These are phyloP conservation scores for Fraxinus xanthoxyloides DNA, from an alignment of 305 asterid genomes.

Conservation along the genomic window DNA sequence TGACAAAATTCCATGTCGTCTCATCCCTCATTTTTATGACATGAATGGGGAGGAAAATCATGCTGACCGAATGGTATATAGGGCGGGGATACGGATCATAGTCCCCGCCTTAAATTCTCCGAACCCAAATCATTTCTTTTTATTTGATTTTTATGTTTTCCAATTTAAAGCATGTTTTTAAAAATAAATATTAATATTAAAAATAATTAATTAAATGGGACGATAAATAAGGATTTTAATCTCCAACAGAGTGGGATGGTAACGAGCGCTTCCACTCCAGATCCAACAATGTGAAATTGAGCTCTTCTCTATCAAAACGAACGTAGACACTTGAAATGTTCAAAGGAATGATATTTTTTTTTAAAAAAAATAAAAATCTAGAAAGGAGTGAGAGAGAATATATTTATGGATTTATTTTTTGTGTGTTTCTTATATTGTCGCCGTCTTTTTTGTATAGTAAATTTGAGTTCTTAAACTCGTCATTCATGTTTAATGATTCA, in stretches of 20 bases:
- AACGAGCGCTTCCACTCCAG: not conserved
- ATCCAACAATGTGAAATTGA: not conserved
- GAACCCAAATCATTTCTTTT: not conserved
- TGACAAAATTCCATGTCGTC: not conserved
- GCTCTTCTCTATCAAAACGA: not conserved
- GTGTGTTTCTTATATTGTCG: not conserved
- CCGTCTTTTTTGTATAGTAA: not conserved
- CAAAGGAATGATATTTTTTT: not conserved
- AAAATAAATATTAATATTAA: not conserved
- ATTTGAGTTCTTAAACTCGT: not conserved
- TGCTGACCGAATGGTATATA: not conserved
- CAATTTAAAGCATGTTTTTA: not conserved
- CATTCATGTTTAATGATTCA: not conserved
- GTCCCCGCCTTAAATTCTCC: not conserved
- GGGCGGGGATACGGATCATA: not conserved
- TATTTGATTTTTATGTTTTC: not conserved
- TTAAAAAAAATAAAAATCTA: too few species aligned
- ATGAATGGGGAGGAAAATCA: not conserved
- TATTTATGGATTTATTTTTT: not conserved
- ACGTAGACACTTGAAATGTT: not conserved
- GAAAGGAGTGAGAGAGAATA: not conserved
- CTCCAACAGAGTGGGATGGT: not conserved
- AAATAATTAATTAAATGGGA: not conserved
- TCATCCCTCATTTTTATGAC: not conserved
- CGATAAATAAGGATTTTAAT: not conserved